These are phyloP conservation scores for Phytophthora ohioensis DNA, from an alignment of 352 stramenopile species.

Conservation along the genomic window DNA sequence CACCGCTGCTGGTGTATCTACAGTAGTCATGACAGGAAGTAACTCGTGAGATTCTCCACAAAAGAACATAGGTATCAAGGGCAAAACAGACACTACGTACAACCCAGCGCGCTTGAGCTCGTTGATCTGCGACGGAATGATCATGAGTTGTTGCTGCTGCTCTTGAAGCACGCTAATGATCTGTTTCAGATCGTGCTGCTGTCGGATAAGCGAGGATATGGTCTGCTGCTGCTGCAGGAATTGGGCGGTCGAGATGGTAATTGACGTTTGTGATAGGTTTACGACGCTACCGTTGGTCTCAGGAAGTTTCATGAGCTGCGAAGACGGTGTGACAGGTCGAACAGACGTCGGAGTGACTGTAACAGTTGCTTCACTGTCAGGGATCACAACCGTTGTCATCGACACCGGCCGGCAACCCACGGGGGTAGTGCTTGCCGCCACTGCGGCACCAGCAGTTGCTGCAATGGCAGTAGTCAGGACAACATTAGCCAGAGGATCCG, in stretches of 20 bases:
- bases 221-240: slow-evolving; percentile 86
- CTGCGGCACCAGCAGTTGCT: slow-evolving; percentile 1
- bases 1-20: slow-evolving; percentile 26
- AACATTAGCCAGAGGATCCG: slow-evolving; percentile 15
- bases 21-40: background rate
- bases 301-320: slow-evolving; percentile 23
- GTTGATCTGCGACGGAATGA: slow-evolving; percentile 68
- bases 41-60: slow-evolving; percentile 5
- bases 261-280: slow-evolving; percentile 54
- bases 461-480: slow-evolving; percentile 7
- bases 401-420: background rate
- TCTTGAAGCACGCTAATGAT: slow-evolving; percentile 79
- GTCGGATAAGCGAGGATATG: slow-evolving; percentile 81
- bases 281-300: slow-evolving; percentile 25
- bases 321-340: slow-evolving; percentile 17
- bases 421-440: slow-evolving; percentile 2
- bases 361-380: slow-evolving; percentile 22
- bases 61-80: background rate
- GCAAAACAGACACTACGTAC: slow-evolving; percentile 33
- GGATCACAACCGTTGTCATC: slow-evolving; percentile 12
- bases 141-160: slow-evolving; percentile 82
- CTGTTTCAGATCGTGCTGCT: slow-evolving; percentile 88
- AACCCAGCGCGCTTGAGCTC: slow-evolving; percentile 63
- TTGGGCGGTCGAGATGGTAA: slow-evolving; percentile 76
- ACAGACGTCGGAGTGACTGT: slow-evolving; percentile 12